Conservation (phyloP, 129 eudicot species). For the Pseudognaphalium luteoalbum region DNA sequence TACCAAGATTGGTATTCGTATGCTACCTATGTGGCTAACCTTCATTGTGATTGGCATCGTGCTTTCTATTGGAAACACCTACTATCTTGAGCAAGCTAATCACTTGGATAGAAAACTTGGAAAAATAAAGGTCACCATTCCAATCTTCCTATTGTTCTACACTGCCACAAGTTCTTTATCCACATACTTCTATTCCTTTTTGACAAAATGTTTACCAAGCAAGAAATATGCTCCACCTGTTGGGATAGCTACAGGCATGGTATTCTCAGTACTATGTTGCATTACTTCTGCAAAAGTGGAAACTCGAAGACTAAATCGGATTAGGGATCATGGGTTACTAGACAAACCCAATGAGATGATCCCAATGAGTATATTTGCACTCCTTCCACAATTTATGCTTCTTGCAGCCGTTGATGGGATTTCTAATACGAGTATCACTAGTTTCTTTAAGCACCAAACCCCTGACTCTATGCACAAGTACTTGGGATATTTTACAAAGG, state of each 20-base stretch:
- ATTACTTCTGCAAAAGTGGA: conserved; percentile 64
- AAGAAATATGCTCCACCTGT: conserved; percentile 31
- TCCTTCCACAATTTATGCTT: conserved; percentile 61
- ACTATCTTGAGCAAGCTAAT: conserved; percentile 33
- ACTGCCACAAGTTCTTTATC: background rate
- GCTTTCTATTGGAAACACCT: conserved; percentile 56
- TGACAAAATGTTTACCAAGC: background rate
- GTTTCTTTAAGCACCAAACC: conserved; percentile 36
- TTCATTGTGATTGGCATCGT: conserved; percentile 56
- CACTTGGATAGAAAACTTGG: conserved; percentile 35
- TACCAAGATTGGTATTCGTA: conserved; percentile 52
- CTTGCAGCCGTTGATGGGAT: conserved; percentile 58
- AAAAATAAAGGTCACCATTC: conserved; percentile 35
- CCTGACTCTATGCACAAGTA: conserved; percentile 38
- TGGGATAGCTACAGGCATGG: conserved; percentile 45
- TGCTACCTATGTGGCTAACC: conserved; percentile 71
- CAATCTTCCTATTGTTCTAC: conserved; percentile 23
- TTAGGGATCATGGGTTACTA: conserved; percentile 39
- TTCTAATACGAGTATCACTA: conserved; percentile 18
- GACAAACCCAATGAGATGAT: conserved; percentile 53
- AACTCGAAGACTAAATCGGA: conserved; percentile 36
- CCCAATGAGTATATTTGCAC: conserved; percentile 54
- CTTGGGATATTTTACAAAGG: conserved; percentile 23
- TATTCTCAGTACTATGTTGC: conserved; percentile 52
- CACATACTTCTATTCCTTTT: conserved; percentile 26